Percentiles rank a stretch among this genome's conserved stretches.
Evolutionary conservation across 345 rosid species (phyloP).

Genomic region (Linum trigynum): DNA sequence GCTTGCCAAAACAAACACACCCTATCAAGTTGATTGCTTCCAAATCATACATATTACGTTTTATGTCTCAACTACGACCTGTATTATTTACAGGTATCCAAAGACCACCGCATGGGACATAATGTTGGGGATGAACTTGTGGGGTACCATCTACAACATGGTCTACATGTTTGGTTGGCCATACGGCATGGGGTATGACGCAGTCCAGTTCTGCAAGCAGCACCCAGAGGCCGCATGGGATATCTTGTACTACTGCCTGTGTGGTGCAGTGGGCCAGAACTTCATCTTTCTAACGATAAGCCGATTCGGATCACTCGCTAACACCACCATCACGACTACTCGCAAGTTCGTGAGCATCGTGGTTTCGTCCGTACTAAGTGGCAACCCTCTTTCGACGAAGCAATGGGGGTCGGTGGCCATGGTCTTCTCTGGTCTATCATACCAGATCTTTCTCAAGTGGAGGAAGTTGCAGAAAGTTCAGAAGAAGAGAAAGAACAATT

Average conservation of each 20-base stretch:
- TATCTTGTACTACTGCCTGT: slow-evolving; percentile 70
- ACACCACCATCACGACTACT: slow-evolving; percentile 89
- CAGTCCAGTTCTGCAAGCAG: slow-evolving; percentile 63
- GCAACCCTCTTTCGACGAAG: slow-evolving; percentile 74
- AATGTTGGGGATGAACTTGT: slow-evolving; percentile 93
- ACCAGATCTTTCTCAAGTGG: slow-evolving; percentile 91
- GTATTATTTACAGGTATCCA: slow-evolving; percentile 42
- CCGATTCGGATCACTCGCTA: slow-evolving; percentile 85
- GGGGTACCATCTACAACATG: slow-evolving; percentile 89
- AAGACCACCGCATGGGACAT: slow-evolving; percentile 90
- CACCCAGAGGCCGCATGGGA: slow-evolving; percentile 93
- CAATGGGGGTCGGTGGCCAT: slow-evolving; percentile 88
- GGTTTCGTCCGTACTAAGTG: slow-evolving; percentile 74
- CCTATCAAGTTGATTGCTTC: background rate
- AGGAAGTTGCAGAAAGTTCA: slow-evolving; percentile 55
- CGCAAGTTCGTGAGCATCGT: slow-evolving; percentile 90
- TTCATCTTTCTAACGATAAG: slow-evolving; percentile 92
- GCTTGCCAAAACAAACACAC: background rate
- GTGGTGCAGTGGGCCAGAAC: slow-evolving; percentile 94
- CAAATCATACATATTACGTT: background rate
- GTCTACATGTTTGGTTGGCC: slow-evolving; percentile 90
- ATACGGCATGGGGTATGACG: slow-evolving; percentile 60
- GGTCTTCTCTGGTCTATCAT: slow-evolving; percentile 91
- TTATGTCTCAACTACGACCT: background rate
- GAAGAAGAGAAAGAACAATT: slow-evolving; percentile 63